Conservation (phyloP, 179 eudicot genomes). For the Vitellaria paradoxa region DNA sequence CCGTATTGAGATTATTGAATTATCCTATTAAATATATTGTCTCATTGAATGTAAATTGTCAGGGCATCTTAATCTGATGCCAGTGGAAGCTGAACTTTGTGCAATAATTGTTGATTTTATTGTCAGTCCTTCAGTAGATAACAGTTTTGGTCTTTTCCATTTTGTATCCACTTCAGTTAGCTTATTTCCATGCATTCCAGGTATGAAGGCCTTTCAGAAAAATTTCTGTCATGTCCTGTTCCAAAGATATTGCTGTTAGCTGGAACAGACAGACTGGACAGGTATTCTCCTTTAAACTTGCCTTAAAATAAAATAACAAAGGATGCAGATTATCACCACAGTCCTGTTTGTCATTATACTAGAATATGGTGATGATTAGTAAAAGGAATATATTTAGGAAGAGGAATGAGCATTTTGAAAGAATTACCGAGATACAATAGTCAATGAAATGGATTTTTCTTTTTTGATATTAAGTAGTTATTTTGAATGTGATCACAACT, state of each 20-base stretch:
- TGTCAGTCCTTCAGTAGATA: background rate
- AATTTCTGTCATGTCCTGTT: slow-evolving; percentile 69
- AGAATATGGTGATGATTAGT: background rate
- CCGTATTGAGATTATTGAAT: background rate
- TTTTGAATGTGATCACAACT: background rate
- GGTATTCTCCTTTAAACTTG: slow-evolving; percentile 34
- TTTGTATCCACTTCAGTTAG: background rate
- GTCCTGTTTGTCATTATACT: background rate
- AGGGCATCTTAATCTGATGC: background rate
- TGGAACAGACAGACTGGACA: slow-evolving; percentile 97
- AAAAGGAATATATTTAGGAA: background rate
- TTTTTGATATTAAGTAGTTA: background rate
- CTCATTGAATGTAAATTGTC: background rate
- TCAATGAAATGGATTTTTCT: background rate
- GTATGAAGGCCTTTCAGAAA: slow-evolving; percentile 97
- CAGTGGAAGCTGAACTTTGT: background rate
- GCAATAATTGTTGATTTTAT: background rate
- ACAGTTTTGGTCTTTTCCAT: background rate
- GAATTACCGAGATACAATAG: background rate
- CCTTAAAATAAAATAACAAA: background rate
- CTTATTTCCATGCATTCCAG: slow-evolving; percentile 35
- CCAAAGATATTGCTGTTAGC: slow-evolving; percentile 89
- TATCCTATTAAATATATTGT: background rate
- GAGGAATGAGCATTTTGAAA: background rate
- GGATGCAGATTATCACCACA: background rate